phyloP scores from a whole-genome alignment of 2,329 filamentous ascomycete species.

The Alternaria consortialis region DNA sequence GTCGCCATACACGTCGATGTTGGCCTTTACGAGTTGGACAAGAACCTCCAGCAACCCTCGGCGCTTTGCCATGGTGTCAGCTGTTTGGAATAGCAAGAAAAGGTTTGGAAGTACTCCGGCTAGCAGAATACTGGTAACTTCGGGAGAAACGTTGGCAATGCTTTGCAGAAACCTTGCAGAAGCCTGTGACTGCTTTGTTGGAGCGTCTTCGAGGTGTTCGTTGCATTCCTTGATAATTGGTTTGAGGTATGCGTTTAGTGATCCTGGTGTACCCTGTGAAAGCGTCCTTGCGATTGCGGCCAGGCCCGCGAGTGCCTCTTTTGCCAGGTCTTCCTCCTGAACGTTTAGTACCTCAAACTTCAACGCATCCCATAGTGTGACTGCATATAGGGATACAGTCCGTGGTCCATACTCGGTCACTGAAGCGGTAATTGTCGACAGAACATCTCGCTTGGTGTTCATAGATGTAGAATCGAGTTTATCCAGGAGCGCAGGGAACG shows the following conservation, averaged over 20 bases:
- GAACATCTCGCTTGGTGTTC: slow-evolving; percentile 74
- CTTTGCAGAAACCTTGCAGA: slow-evolving; percentile 68
- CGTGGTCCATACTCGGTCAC: slow-evolving; percentile 66
- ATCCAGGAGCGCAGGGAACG: slow-evolving; percentile 72
- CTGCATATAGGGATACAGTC: slow-evolving; percentile 69
- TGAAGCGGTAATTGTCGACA: slow-evolving; percentile 69
- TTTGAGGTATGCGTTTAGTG: slow-evolving; percentile 64
- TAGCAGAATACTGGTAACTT: slow-evolving; percentile 64
- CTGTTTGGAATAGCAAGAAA: slow-evolving; percentile 67
- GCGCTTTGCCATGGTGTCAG: slow-evolving; percentile 69
- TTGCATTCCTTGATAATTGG: slow-evolving; percentile 73
- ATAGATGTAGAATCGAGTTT: slow-evolving; percentile 74
- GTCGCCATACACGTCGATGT: slow-evolving; percentile 64
- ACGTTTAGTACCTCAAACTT: slow-evolving; percentile 75
- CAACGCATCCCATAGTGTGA: slow-evolving; percentile 72
- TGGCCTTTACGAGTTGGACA: slow-evolving; percentile 66
- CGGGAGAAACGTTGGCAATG: slow-evolving; percentile 63
- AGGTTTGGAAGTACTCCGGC: slow-evolving; percentile 66
- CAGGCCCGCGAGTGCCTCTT: slow-evolving; percentile 65
- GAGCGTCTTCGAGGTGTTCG: slow-evolving; percentile 72
- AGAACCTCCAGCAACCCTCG: slow-evolving; percentile 70
- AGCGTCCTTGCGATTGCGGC: slow-evolving; percentile 65
- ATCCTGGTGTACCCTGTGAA: slow-evolving; percentile 58
- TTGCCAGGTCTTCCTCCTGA: slow-evolving; percentile 71
- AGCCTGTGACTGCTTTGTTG: slow-evolving; percentile 73